phyloP scores from a whole-genome alignment of 768 basidiomycete species.

The Serendipita vermifera region DNA sequence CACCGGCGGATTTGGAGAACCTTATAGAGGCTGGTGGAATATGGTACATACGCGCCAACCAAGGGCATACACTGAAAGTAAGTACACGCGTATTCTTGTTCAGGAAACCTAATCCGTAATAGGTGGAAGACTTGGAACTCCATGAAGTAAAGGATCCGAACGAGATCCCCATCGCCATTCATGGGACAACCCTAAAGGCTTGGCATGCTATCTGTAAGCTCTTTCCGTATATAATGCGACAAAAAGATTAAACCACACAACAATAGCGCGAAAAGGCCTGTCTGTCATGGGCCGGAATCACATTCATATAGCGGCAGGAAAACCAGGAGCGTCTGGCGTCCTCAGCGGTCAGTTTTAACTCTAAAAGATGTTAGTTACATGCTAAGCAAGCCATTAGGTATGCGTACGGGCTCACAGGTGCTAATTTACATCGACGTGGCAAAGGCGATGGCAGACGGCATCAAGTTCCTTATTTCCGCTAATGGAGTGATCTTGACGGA shows the following conservation, averaged over 20 bases:
- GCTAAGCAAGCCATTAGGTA: conserved; percentile 37
- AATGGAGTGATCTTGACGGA: conserved; percentile 85
- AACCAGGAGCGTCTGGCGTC: conserved; percentile 44
- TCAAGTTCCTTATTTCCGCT: conserved; percentile 62
- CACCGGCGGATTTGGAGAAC: background rate
- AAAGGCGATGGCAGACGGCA: conserved; percentile 52
- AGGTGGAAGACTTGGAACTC: conserved; percentile 62
- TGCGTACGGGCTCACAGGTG: conserved; percentile 64
- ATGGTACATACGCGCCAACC: conserved; percentile 88
- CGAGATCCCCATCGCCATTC: conserved; percentile 70
- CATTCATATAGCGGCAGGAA: conserved; percentile 80
- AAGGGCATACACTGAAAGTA: conserved; percentile 79
- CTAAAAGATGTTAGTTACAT: background rate
- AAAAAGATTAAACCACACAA: background rate
- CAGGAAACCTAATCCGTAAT: conserved; percentile 2
- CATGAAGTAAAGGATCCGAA: conserved; percentile 39
- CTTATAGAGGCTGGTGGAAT: conserved; percentile 24
- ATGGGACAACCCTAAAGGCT: conserved; percentile 57
- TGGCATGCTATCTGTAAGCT: conserved; percentile 59
- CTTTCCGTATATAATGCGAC: background rate
- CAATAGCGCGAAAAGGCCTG: conserved; percentile 56
- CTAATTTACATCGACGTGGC: conserved; percentile 71
- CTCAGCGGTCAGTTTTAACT: conserved; percentile 49
- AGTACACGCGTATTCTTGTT: conserved; percentile 9
- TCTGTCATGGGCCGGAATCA: conserved; percentile 83